These are phyloP conservation scores for Chlorella ohadii DNA, from an alignment of 139 green algal genomes.

Conservation along the genomic window DNA sequence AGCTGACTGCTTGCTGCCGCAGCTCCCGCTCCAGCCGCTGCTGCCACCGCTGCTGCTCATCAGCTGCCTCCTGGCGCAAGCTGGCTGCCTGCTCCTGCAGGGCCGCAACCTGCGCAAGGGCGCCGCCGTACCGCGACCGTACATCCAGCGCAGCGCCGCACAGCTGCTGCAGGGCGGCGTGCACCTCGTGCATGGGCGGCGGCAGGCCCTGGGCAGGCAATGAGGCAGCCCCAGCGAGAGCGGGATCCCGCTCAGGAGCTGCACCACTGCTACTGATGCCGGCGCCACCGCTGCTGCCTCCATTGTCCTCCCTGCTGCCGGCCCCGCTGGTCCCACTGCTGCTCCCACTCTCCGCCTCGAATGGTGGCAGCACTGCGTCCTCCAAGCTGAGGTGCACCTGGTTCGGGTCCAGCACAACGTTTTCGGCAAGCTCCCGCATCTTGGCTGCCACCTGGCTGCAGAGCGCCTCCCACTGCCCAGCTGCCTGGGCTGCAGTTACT, in stretches of 20 bases:
- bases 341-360: background rate
- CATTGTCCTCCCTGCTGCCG: background rate
- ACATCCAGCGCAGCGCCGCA: background rate
- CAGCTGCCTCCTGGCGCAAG: background rate
- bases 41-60: conserved; percentile 7
- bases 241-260: too few species aligned
- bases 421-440: background rate
- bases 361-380: background rate
- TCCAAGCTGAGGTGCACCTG: background rate
- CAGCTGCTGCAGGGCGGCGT: background rate
- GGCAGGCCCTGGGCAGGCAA: background rate
- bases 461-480: conserved; percentile 2
- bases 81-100: background rate
- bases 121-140: background rate
- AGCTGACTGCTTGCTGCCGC: background rate
- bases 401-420: background rate
- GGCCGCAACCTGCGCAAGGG: background rate
- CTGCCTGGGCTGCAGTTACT: too few species aligned
- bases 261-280: background rate
- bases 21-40: conserved; percentile 13
- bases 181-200: background rate
- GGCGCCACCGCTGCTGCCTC: background rate
- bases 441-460: background rate
- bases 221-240: too few species aligned
- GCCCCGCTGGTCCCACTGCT: background rate